These are phyloP conservation scores for Ogataea neopini DNA, from an alignment of 805 yeast genomes.

Conservation along the genomic window DNA sequence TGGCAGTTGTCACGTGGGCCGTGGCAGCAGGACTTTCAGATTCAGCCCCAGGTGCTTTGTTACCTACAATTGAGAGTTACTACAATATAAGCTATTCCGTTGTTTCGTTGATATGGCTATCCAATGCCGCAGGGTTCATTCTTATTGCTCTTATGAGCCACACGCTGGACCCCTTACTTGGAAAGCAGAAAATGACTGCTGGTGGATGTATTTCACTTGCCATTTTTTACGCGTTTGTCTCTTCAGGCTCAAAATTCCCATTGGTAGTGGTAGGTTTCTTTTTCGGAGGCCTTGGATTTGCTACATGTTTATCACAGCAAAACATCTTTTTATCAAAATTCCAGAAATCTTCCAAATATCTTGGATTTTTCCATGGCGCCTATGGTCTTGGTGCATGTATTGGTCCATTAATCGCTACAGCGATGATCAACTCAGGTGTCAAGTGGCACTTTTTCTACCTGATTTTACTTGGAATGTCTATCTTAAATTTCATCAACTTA, in stretches of 20 bases:
- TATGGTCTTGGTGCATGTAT: slow-evolving; percentile 75
- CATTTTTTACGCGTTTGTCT: slow-evolving; percentile 46
- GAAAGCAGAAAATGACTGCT: slow-evolving; percentile 41
- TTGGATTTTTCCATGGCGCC: slow-evolving; percentile 65
- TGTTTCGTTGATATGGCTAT: slow-evolving; percentile 60
- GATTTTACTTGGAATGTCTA: slow-evolving; percentile 45
- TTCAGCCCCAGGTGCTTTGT: slow-evolving; percentile 61
- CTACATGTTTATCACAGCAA: slow-evolving; percentile 48
- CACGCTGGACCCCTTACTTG: slow-evolving; percentile 41
- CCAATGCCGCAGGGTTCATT: slow-evolving; percentile 58
- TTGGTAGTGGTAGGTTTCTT: slow-evolving; percentile 51
- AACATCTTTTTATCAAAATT: slow-evolving; percentile 53
- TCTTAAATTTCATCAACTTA: slow-evolving; percentile 36
- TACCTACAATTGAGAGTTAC: slow-evolving; percentile 52
- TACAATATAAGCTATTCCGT: slow-evolving; percentile 50
- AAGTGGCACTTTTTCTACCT: slow-evolving; percentile 56
- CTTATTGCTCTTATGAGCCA: slow-evolving; percentile 51
- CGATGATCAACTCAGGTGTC: slow-evolving; percentile 49
- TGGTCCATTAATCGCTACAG: slow-evolving; percentile 65
- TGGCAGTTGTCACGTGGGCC: slow-evolving; percentile 43
- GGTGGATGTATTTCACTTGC: slow-evolving; percentile 40
- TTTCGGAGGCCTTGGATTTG: slow-evolving; percentile 60
- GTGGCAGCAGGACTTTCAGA: slow-evolving; percentile 49
- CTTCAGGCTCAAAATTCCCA: slow-evolving; percentile 50
- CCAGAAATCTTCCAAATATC: slow-evolving; percentile 53